Evolutionary conservation across 805 yeast genomes (phyloP).

Genomic region (Candida chauliodis): DNA sequence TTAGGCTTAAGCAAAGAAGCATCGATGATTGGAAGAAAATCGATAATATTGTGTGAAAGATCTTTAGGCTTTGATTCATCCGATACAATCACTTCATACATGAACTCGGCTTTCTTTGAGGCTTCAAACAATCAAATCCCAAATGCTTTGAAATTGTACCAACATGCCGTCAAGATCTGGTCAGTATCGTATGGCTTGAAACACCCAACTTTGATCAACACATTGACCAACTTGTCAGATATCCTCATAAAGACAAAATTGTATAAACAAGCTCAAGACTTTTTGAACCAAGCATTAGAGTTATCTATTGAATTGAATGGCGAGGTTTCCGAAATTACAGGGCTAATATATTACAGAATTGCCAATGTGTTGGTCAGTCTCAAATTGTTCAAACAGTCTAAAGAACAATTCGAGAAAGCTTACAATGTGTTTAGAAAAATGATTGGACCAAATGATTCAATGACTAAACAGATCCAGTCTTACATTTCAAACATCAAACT

Average conservation of each 20-base stretch:
- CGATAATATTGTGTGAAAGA: conserved; percentile 75
- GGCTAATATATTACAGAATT: conserved; percentile 60
- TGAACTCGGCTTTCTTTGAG: conserved; percentile 75
- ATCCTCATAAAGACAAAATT: conserved; percentile 54
- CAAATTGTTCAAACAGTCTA: conserved; percentile 53
- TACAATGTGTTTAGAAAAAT: conserved; percentile 51
- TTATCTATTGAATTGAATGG: conserved; percentile 54
- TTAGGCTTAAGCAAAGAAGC: conserved; percentile 57
- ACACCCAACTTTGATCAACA: conserved; percentile 70
- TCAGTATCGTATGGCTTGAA: conserved; percentile 50
- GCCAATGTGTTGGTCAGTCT: conserved; percentile 46
- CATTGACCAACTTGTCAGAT: conserved; percentile 58
- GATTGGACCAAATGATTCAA: conserved; percentile 64
- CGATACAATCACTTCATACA: conserved; percentile 67
- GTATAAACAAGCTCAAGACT: conserved; percentile 43
- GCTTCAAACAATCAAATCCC: conserved; percentile 52
- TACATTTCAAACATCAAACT: conserved; percentile 61
- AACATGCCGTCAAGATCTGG: conserved; percentile 60
- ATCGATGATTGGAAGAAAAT: conserved; percentile 58
- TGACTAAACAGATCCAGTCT: conserved; percentile 63
- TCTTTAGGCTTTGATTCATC: conserved; percentile 75
- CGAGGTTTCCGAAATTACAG: conserved; percentile 56
- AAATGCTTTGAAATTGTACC: conserved; percentile 60
- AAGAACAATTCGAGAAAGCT: conserved; percentile 54
- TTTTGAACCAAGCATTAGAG: conserved; percentile 52